Percentiles rank a stretch among this genome's conserved stretches.
These are phyloP conservation scores for Mycena sp. DNA, from an alignment of 1,284 basidiomycete species.

Conservation along the genomic window DNA sequence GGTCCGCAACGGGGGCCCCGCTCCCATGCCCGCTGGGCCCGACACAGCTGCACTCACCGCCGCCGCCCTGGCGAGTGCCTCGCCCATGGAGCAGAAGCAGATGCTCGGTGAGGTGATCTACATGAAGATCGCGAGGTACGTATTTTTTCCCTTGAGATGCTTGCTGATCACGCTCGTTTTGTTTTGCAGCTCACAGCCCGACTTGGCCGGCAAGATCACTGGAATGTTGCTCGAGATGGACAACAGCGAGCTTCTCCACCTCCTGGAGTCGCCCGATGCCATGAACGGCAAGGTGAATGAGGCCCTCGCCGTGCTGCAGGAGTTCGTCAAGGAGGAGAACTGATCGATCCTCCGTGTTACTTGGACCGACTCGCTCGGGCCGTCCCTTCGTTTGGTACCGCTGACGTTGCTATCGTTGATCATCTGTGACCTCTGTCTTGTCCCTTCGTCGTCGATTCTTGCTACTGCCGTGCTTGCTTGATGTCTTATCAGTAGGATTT, in stretches of 20 bases:
- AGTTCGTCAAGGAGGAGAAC: constrained; percentile 71
- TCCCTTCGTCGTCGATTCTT: constrained; percentile 17
- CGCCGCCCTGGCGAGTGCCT: constrained; percentile 74
- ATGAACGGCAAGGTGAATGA: constrained; percentile 91
- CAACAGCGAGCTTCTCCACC: constrained; percentile 87
- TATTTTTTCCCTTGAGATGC: constrained; percentile 22
- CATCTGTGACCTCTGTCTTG: constrained; percentile 42
- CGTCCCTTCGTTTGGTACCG: constrained; percentile 23
- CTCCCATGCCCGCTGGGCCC: constrained; percentile 54
- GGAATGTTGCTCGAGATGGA: constrained; percentile 99
- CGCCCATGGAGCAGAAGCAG: constrained; percentile 95
- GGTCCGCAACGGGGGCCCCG: constrained; percentile 50
- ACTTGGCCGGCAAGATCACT: constrained; percentile 96
- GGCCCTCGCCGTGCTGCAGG: constrained; percentile 83
- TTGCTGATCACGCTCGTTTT: constrained; percentile 27
- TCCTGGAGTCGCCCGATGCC: constrained; percentile 84
- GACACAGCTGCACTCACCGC: constrained; percentile 50
- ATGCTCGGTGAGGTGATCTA: constrained; percentile 95
- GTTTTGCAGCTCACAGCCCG: constrained; percentile 70
- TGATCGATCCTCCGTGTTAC: constrained; percentile 13
- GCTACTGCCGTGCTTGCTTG: constrained; percentile 17
- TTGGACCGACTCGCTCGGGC: constrained; percentile 23
- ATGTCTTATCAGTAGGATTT: constrained; percentile 52
- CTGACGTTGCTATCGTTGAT: constrained; percentile 40
- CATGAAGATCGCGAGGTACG: constrained; percentile 85